A percentile compares a stretch with the other conserved stretches of the same genome.
Evolutionary conservation across 139 green algal species (phyloP).

Genomic region (Picocystis salinarum): DNA sequence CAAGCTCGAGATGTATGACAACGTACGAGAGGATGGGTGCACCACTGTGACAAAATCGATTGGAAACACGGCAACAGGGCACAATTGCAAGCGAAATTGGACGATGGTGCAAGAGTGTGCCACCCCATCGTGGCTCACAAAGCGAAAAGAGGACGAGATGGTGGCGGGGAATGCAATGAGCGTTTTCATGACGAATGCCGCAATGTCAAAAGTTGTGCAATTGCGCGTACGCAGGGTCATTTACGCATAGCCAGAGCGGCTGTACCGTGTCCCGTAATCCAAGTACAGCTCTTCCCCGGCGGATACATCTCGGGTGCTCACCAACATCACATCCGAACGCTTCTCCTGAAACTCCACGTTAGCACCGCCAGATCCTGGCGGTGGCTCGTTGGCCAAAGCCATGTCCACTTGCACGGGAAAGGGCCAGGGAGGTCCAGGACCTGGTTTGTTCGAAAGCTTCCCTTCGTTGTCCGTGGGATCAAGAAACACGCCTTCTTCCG

Average conservation of each 20-base stretch:
- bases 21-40: too few species aligned
- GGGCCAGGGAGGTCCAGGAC: slow-evolving; percentile 23
- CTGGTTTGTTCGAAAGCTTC: slow-evolving; percentile 9
- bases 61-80: too few species aligned
- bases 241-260: slow-evolving; percentile 24
- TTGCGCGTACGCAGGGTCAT: too few species aligned
- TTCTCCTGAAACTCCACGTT: slow-evolving; percentile 27
- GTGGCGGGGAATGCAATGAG: too few species aligned
- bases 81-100: too few species aligned
- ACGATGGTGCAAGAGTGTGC: too few species aligned
- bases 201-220: too few species aligned
- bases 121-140: too few species aligned
- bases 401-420: slow-evolving; percentile 15
- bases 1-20: too few species aligned
- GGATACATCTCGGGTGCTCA: slow-evolving; percentile 10
- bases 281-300: slow-evolving; percentile 26
- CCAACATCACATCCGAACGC: slow-evolving; percentile 17
- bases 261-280: slow-evolving; percentile 29
- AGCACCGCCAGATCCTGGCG: not conserved
- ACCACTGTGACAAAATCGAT: too few species aligned
- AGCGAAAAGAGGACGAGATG: too few species aligned
- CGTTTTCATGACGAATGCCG: too few species aligned
- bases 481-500: slow-evolving; percentile 10
- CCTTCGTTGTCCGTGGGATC: slow-evolving; percentile 29
- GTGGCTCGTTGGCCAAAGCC: slow-evolving; percentile 32